Evolutionary conservation across 2,329 filamentous ascomycete genomes (phyloP), one percentile per base, ranked within the genome.

Genomic region (Diaporthe sp.): DNA sequence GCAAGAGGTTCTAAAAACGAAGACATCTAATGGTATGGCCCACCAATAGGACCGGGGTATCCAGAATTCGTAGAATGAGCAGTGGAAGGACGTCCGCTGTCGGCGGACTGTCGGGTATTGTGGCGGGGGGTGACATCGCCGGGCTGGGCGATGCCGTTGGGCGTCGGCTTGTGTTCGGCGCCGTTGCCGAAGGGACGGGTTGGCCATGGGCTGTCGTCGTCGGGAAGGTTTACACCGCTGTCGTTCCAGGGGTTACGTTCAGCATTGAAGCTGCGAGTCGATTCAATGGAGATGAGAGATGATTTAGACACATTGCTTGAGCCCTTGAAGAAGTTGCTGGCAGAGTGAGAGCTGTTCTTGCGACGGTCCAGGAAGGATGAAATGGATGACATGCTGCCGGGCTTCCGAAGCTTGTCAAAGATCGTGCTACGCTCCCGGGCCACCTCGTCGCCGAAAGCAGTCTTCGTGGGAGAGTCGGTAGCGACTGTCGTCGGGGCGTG

Each of bases 241-340:
- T 98, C 96, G 83, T 98, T 98, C 96, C 96, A 98, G 76, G 96
- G 96, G 85, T 98, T 98, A 84, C 96, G 94, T 84, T 98, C 97
- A 79, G 95, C 95, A 77, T 92, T 92, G 84, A 93, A 92, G 86
- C 95, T 98, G 82, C 96, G 94, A 47, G 95, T 95, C 66, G 96
- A 98, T 85, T 98, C 96, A 83, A 98, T 96, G 77, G 95, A 98
- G 79, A 97, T 96, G 78, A 98, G 92, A 45, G 96, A 98, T 66
- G 96, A 97, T 86, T 97, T 98, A 78, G 96, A 98, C 72, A 94
- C 94, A 80, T 96, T 96, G 86, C 88, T 94, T 33, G 94, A 96
- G 76, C 96, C 96, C 86, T 97, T 98, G 89, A 98, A 98, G 82
- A 98, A 93, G 76, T 91, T 87, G 60, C 92, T 94, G 77, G 94